Evolutionary conservation across 1,284 basidiomycete genomes (phyloP).

Genomic region (Sphaerobolus stellatus): DNA sequence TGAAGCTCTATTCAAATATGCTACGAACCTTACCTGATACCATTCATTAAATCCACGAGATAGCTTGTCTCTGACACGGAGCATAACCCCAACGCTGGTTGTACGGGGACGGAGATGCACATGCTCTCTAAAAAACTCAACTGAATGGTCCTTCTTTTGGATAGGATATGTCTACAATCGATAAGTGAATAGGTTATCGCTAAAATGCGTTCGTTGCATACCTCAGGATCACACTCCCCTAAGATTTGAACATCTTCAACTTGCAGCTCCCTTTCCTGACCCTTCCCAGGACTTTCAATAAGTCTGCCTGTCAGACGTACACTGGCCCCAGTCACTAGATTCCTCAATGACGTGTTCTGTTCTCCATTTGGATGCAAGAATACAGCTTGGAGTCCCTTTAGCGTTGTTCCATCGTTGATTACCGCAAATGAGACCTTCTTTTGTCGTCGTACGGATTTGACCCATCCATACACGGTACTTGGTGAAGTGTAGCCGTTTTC

Average conservation of each 20-base stretch:
- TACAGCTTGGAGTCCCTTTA: slow-evolving; percentile 75
- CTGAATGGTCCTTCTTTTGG: slow-evolving; percentile 77
- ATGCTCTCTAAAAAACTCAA: slow-evolving; percentile 78
- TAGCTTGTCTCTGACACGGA: slow-evolving; percentile 67
- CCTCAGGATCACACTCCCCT: slow-evolving; percentile 75
- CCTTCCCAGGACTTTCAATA: slow-evolving; percentile 61
- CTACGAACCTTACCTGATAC: slow-evolving; percentile 61
- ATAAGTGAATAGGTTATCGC: neutral
- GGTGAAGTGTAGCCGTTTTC: neutral
- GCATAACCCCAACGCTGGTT: slow-evolving; percentile 64
- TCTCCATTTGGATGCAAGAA: slow-evolving; percentile 31
- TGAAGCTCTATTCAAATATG: slow-evolving; percentile 1
- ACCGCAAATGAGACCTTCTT: slow-evolving; percentile 86
- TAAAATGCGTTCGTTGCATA: slow-evolving; percentile 31
- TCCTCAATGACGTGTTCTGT: slow-evolving; percentile 9
- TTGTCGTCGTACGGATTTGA: slow-evolving; percentile 80
- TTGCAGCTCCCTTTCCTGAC: slow-evolving; percentile 75
- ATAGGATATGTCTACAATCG: slow-evolving; percentile 73
- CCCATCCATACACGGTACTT: slow-evolving; percentile 62
- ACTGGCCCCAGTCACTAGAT: slow-evolving; percentile 70
- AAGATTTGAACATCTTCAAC: slow-evolving; percentile 66
- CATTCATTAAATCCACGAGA: slow-evolving; percentile 55
- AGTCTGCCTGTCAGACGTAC: slow-evolving; percentile 69
- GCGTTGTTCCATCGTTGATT: slow-evolving; percentile 77
- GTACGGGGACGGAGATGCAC: slow-evolving; percentile 84